Evolutionary conservation across 129 eudicot genomes (phyloP).

Genomic region (Smallanthus sonchifolius): DNA sequence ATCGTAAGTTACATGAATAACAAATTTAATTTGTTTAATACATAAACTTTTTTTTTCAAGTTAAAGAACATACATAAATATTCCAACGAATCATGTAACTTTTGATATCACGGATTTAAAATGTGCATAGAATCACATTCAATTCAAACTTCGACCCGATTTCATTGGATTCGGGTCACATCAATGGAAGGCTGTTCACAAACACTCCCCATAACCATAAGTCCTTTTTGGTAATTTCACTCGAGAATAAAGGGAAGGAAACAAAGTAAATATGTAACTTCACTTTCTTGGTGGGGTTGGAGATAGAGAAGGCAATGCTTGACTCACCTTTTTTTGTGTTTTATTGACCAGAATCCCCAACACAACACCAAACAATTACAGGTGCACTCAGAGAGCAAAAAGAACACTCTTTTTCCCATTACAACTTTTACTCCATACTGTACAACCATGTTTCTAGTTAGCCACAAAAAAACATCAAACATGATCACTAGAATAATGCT

Average conservation of each 20-base stretch:
- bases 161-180: conserved; percentile 1
- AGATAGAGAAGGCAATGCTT: conserved; percentile 38
- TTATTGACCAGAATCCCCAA: conserved; percentile 54
- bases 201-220: conserved; percentile 7
- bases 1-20: not conserved
- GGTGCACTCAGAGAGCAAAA: conserved; percentile 27
- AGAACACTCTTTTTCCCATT: conserved; percentile 21
- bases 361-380: conserved; percentile 25
- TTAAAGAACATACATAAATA: not conserved
- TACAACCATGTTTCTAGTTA: conserved; percentile 9
- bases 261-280: conserved; percentile 53
- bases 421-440: conserved; percentile 23
- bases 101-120: not conserved
- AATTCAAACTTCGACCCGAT: conserved; percentile 14
- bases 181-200: not conserved
- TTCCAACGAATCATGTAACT: not conserved
- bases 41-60: not conserved
- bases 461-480: conserved; percentile 25
- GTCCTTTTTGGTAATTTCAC: conserved; percentile 23
- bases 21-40: not conserved
- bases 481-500: conserved; percentile 27
- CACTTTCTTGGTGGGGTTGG: conserved; percentile 69
- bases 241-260: conserved; percentile 44
- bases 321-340: conserved; percentile 38
- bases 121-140: not conserved